Base-by-base conservation (phyloP, 805 yeast genomes). In the Kazachstania taianensis region DNA sequence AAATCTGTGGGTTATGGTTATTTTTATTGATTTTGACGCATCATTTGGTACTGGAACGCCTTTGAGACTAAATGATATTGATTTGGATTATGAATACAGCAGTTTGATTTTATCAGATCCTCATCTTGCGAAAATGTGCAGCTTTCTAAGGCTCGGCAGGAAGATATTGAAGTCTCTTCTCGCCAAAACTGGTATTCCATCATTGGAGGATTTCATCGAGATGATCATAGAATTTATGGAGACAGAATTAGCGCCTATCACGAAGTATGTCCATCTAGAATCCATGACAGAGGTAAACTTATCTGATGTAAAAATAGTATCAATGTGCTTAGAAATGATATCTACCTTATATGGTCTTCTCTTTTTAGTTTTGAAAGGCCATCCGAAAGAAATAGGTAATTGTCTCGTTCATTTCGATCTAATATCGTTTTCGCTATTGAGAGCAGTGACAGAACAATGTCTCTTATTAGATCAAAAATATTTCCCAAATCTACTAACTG, bases 41-140 rank as follows among this genome's bases (percentile, higher is more conserved):
- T 39, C 61, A 1, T 44, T 47, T 16, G 46, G 46, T 18, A 42
- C 43, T 19, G 63, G 63, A 1, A 41, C 41, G 6, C 49, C 51
- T 4, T 27, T 50, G 18, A 33, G 38, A 5, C 20, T 29, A 37
- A 48, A 5, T 13, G 32, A n/a, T 15, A 20, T 16, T 3, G 45
- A 37, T 28, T n/a, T 29, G 23, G 40, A 38, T 33, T 22, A 30
- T 16, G 37, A 42, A 20, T 12, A 44, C 5, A 19, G 18, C 4
- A 24, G 22, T 16, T 25, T 39, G 27, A 23, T 32, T 8, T 22
- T 22, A 12, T 16, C 15, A 2, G 18, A 12, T n/a, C 20, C 12
- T 28, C 12, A 22, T n/a, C 8, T 22, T 9, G 29, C 45, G 48
- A 34, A 38, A n/a, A 9, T 44, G 18, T 43, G 42, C 23, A 34